These are phyloP conservation scores for Solanum bulbocastanum DNA, from an alignment of 257 asterid genomes.

Conservation along the genomic window DNA sequence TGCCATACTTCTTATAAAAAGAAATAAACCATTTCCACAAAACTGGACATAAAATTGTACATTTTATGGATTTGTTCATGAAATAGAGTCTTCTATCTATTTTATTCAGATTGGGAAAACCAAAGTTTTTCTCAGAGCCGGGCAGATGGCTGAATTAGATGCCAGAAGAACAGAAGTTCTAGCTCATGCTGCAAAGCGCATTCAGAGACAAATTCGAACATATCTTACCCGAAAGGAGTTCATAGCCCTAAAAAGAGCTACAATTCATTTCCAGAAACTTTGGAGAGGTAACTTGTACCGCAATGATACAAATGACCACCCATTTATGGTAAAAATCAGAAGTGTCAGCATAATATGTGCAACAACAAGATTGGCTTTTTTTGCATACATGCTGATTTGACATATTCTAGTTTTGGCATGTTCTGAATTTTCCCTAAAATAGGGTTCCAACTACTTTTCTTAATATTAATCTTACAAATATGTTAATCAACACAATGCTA, in stretches of 20 bases:
- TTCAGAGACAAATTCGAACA: constrained; percentile 86
- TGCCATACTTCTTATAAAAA: not conserved
- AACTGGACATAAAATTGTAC: not conserved
- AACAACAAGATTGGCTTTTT: not conserved
- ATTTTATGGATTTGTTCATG: not conserved
- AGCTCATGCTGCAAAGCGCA: constrained; percentile 63
- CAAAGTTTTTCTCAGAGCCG: constrained; percentile 94
- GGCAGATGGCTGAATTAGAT: constrained; percentile 97
- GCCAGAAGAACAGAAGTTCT: constrained; percentile 84
- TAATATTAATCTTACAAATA: not conserved
- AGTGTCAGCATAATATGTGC: not conserved
- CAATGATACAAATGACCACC: not conserved
- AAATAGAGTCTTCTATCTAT: not conserved
- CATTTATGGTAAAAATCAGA: not conserved
- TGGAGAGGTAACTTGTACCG: constrained; percentile 67
- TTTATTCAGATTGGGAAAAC: constrained; percentile 72
- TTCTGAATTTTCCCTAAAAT: not conserved
- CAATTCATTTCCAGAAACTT: constrained; percentile 52
- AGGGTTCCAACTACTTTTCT: not conserved
- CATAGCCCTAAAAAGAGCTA: constrained; percentile 49
- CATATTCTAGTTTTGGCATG: not conserved
- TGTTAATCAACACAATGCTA: not conserved
- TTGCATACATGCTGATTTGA: not conserved
- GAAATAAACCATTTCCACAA: not conserved
- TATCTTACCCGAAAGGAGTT: constrained; percentile 69